A percentile compares a stretch with the other conserved stretches of the same genome.
These are phyloP conservation scores for Acrocalymma vagum DNA, from an alignment of 2,329 filamentous ascomycete genomes.

Conservation along the genomic window DNA sequence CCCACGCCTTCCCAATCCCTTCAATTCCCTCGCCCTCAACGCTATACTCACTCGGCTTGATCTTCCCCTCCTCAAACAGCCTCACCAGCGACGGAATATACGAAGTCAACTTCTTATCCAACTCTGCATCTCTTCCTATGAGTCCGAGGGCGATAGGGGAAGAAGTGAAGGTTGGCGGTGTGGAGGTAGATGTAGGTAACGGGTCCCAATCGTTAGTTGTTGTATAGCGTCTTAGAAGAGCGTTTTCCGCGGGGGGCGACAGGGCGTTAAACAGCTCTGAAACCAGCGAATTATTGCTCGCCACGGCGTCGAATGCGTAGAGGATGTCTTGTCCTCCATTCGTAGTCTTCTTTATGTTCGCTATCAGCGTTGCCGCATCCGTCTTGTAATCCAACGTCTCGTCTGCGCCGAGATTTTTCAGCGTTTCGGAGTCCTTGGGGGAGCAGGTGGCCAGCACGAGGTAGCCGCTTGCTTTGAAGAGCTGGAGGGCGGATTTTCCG, in stretches of 20 bases:
- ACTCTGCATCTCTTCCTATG: slow-evolving; percentile 23
- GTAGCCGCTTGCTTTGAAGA: slow-evolving; percentile 38
- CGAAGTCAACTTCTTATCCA: slow-evolving; percentile 18
- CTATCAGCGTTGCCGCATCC: slow-evolving; percentile 32
- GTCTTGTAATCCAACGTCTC: slow-evolving; percentile 42
- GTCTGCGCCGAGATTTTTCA: slow-evolving; percentile 37
- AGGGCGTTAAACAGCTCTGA: slow-evolving; percentile 24
- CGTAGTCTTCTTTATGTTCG: slow-evolving; percentile 31
- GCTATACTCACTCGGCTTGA: slow-evolving; percentile 19
- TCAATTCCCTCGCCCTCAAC: slow-evolving; percentile 25
- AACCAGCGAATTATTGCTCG: slow-evolving; percentile 35
- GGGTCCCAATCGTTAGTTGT: slow-evolving; percentile 25
- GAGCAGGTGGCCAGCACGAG: slow-evolving; percentile 44
- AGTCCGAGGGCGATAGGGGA: slow-evolving; percentile 19
- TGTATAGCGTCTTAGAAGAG: slow-evolving; percentile 22
- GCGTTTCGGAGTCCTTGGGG: slow-evolving; percentile 28
- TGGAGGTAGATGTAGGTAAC: slow-evolving; percentile 4
- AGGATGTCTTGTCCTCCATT: slow-evolving; percentile 31
- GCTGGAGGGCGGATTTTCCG: slow-evolving; percentile 41
- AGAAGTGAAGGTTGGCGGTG: slow-evolving; percentile 9
- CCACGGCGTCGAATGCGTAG: slow-evolving; percentile 41
- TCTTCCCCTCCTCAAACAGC: slow-evolving; percentile 20
- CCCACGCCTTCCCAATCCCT: slow-evolving; percentile 23
- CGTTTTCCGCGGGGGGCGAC: slow-evolving; percentile 31
- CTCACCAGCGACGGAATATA: slow-evolving; percentile 24